These are phyloP conservation scores for Piloderma croceum DNA, from an alignment of 768 basidiomycete species.

Conservation along the genomic window DNA sequence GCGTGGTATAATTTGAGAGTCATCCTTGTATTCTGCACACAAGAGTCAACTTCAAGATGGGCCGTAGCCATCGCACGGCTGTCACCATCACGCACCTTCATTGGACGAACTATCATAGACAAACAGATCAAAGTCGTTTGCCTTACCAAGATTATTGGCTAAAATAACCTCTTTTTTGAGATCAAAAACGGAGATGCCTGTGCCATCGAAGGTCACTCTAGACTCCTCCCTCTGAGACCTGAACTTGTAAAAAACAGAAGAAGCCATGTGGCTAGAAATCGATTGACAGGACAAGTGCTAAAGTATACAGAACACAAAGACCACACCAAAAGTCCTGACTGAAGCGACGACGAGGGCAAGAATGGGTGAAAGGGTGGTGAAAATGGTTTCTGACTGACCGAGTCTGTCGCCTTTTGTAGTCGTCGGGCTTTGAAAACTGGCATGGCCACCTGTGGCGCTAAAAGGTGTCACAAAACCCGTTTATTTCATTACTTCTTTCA, in stretches of 20 bases:
- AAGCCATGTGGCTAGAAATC: constrained; percentile 51
- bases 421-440: constrained; percentile 5
- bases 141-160: constrained; percentile 93
- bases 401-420: no score
- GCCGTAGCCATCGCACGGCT: no score
- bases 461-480: constrained; percentile 12
- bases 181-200: constrained; percentile 98
- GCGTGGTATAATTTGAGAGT: constrained; percentile 85
- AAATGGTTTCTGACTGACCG: no score
- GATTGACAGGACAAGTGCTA: constrained; percentile 12
- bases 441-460: background rate
- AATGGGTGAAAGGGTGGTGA: constrained; percentile 1
- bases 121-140: constrained; percentile 92
- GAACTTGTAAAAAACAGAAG: constrained; percentile 98
- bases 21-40: constrained; percentile 79
- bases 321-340: constrained; percentile 16
- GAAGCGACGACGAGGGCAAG: constrained; percentile 16
- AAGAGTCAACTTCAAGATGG: background rate
- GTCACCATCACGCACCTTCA: constrained; percentile 74
- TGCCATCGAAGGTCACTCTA: constrained; percentile 94
- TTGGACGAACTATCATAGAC: constrained; percentile 80
- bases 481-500: constrained; percentile 17
- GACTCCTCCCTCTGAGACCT: constrained; percentile 93
- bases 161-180: constrained; percentile 98
- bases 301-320: constrained; percentile 13